Evolutionary conservation across 345 rosid species (phyloP), one percentile per base, ranked within the genome.

Genomic region (Laguncularia racemosa): DNA sequence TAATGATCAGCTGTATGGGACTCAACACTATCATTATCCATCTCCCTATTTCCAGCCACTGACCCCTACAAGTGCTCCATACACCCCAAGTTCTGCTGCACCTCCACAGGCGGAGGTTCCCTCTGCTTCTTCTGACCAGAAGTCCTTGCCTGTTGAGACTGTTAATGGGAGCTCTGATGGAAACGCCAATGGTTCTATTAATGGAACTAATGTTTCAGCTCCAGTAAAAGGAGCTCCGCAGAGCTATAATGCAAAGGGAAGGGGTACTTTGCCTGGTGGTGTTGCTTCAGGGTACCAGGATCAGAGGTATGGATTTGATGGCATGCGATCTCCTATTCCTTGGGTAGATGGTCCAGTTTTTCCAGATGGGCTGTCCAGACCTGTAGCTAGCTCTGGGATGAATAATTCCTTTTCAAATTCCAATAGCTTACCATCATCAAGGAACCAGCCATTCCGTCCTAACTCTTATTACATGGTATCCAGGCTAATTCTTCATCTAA

Each of bases 1-100:
- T 21, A 85, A 79, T 61, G 98, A 88, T 62, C 98, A 85, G 65
- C 52, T 85, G 15, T 88, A 86, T 74, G 96, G 83, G 33, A 85
- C 85, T 56, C 98, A 88, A 73, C 92, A 91, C 57, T 91, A 91
- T 60, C 95, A 91, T 74, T 91, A 91, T 74, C 98, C 98, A 4
- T 50, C 72, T 51, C 66, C 71, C 55, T 88, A 69, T 67, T 85
- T 84, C 61, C 91, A 77, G 64, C 91, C 95, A 0, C 55, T 75
- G 66, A 69, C 77, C 43, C 77, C 85, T 15, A 60, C 68, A 57
- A 79, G 78, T 66, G 78, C 71, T 17, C 80, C 89, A 3, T 85
- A 75, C 67, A 68, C 80, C 51, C 73, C 95, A 2, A 78, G 69
- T 59, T 74, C 77, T 13, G 63, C 73, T 52, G 63, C 81, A 23